Evolutionary conservation across 2,329 filamentous ascomycete genomes (phyloP), one percentile per base, ranked within the genome.

Genomic region (Exophiala sideris): DNA sequence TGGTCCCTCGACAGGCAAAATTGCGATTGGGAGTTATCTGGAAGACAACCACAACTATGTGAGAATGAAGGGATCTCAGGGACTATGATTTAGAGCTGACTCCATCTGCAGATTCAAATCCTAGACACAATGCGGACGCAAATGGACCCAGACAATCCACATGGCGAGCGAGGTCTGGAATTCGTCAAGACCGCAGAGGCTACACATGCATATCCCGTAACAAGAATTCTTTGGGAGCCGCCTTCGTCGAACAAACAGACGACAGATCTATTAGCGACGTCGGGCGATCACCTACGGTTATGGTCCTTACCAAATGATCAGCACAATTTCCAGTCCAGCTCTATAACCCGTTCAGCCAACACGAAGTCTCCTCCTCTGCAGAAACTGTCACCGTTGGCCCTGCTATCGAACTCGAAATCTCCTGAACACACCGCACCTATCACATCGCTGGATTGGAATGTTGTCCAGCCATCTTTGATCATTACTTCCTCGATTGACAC

Each of bases 401-500:
- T 99, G 48, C 79, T 99, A 12, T 97, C 92, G 33, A 99, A 99
- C 73, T 96, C 91, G 29, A 99, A 99, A 75, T 97, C 94, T 0
- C 94, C 94, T 3, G 94, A 99, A 67, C 95, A 99, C 68, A 99
- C 94, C 4, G 94, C 94, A 11, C 94, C 94, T 16, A 83, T 99
- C 54, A 99, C 94, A 1, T 96, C 91, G 12, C 79, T 99, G 44
- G 94, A 99, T 70, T 99, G 94, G 94, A 99, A 99, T 67, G 95
- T 89, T 1, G 87, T 99, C 48, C 96, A 91, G 20, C 94, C 94
- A 0, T 96, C 92, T 70, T 78, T 99, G 50, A 99, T 99, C 68
- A 99, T 99, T 66, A 99, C 94, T 1, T 96, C 91, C 3, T 97
- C 91, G 70, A 99, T 99, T 67, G 94, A 99, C 68, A 99, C 94